Percentiles rank a stretch among this genome's conserved stretches.
Conservation (phyloP, 2,329 filamentous ascomycete genomes). For the Ascochyta fabae region DNA sequence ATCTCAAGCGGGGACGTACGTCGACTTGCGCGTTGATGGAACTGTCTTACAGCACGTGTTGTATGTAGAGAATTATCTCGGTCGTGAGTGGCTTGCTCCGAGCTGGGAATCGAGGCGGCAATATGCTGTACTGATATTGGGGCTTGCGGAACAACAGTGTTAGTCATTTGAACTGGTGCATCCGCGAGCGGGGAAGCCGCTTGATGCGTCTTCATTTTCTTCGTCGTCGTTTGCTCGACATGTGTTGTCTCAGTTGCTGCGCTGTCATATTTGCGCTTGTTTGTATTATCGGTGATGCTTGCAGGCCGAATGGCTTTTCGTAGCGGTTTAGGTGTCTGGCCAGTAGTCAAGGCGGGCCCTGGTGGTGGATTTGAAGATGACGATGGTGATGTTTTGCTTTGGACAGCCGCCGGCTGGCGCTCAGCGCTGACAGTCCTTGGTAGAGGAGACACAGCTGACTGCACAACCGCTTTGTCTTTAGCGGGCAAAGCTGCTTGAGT, state of each 20-base stretch:
- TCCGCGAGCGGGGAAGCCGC: neutral
- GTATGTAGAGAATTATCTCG: neutral
- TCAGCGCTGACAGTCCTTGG: neutral
- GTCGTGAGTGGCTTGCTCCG: neutral
- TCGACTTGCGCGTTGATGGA: neutral
- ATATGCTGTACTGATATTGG: neutral
- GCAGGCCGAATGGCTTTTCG: neutral
- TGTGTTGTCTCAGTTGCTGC: conserved; percentile 1
- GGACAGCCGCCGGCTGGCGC: neutral
- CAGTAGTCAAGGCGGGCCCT: neutral
- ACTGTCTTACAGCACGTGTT: neutral
- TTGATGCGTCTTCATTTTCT: neutral
- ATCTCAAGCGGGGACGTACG: neutral
- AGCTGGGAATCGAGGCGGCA: neutral
- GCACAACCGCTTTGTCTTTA: neutral
- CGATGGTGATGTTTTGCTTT: neutral
- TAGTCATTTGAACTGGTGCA: neutral
- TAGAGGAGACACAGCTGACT: neutral
- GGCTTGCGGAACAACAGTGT: neutral
- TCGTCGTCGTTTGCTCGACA: conserved; percentile 16
- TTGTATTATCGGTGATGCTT: neutral
- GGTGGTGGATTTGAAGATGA: neutral
- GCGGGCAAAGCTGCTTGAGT: neutral
- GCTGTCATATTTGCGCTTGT: conserved; percentile 17
- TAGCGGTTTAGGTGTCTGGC: neutral